Evolutionary conservation across 345 rosid genomes (phyloP).

Genomic region (Schrenkiella parvula): DNA sequence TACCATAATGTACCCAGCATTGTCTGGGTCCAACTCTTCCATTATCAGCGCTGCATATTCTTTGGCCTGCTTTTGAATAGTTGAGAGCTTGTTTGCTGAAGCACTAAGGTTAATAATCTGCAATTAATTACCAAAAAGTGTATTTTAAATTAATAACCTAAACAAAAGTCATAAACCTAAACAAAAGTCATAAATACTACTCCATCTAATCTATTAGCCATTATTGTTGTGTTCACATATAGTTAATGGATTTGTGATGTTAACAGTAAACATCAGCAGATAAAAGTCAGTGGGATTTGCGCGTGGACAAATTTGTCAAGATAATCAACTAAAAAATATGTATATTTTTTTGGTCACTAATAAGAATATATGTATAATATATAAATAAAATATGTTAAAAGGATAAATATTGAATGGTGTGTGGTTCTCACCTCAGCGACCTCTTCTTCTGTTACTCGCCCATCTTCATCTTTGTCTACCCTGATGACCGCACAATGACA

Average conservation of each 20-base stretch:
- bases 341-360: not conserved
- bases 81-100: slow-evolving; percentile 81
- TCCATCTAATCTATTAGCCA: not conserved
- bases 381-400: not conserved
- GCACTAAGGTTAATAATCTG: slow-evolving; percentile 85
- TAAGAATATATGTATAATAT: not conserved
- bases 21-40: slow-evolving; percentile 91
- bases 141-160: not conserved
- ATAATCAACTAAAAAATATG: slow-evolving; percentile 15
- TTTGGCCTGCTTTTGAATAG: slow-evolving; percentile 73
- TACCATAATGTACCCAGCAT: slow-evolving; percentile 81
- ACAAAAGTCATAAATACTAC: not conserved
- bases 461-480: slow-evolving; percentile 83
- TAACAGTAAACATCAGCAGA: slow-evolving; percentile 23
- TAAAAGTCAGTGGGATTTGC: slow-evolving; percentile 31
- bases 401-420: slow-evolving; percentile 19
- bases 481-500: slow-evolving; percentile 42
- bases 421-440: slow-evolving; percentile 57
- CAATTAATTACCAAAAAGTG: slow-evolving; percentile 11
- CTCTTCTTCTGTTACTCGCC: slow-evolving; percentile 82
- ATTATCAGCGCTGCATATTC: slow-evolving; percentile 83
- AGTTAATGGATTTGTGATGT: slow-evolving; percentile 8
- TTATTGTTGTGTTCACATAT: slow-evolving; percentile 22
- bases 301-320: slow-evolving; percentile 35
- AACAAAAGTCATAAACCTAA: slow-evolving; percentile 1